phyloP scores from a whole-genome alignment of 202 grass and related monocot genomes.

The Setaria viridis region DNA sequence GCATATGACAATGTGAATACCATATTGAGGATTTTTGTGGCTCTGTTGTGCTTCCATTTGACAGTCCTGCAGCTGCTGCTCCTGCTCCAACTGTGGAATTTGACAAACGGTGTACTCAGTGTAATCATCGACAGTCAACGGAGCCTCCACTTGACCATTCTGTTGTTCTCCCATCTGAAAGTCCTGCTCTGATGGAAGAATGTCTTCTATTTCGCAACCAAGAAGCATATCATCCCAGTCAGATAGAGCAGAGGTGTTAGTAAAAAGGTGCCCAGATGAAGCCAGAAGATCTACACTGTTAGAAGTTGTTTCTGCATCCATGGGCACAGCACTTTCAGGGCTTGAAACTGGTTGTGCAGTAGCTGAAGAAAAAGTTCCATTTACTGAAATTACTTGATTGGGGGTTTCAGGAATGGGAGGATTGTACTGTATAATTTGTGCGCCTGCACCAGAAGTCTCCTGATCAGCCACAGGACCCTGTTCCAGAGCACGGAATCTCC shows the following conservation, averaged over 20 bases:
- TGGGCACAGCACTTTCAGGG: slow-evolving; percentile 35
- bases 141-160: slow-evolving; percentile 36
- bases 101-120: background rate
- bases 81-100: slow-evolving; percentile 21
- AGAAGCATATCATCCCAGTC: slow-evolving; percentile 50
- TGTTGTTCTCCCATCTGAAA: slow-evolving; percentile 45
- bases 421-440: slow-evolving; percentile 62
- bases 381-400: slow-evolving; percentile 35
- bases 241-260: slow-evolving; percentile 20
- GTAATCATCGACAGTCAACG: slow-evolving; percentile 48
- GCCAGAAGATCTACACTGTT: slow-evolving; percentile 28
- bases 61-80: slow-evolving; percentile 35
- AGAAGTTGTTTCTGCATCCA: slow-evolving; percentile 46
- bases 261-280: slow-evolving; percentile 41
- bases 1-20: slow-evolving; percentile 28
- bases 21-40: slow-evolving; percentile 52
- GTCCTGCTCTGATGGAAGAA: slow-evolving; percentile 43
- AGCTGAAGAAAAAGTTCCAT: slow-evolving; percentile 34
- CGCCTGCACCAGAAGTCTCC: slow-evolving; percentile 35
- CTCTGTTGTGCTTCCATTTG: slow-evolving; percentile 55
- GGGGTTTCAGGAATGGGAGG: slow-evolving; percentile 50
- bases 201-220: slow-evolving; percentile 36
- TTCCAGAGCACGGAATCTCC: slow-evolving; percentile 58
- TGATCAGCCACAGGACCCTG: slow-evolving; percentile 48
- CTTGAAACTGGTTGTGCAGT: slow-evolving; percentile 36